Base-by-base conservation (phyloP, 2,329 filamentous ascomycete species). In the Calonectria pseudoturangicola region DNA sequence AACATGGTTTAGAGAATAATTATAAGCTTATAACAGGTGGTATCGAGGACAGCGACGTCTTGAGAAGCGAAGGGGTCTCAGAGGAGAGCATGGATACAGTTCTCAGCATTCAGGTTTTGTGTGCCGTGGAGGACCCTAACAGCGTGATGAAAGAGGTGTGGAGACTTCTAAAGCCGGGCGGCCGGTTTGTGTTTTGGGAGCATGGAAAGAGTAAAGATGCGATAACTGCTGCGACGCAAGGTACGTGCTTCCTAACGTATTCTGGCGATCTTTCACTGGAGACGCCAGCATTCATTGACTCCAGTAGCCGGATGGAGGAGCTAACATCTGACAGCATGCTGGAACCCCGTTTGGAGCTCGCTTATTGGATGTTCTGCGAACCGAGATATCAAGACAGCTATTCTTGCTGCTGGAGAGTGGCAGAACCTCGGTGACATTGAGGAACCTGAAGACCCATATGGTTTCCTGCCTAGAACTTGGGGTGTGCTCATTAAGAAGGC, bases 101-200 rank as follows among this genome's bases (percentile, higher is more conserved):
- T 12, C 33, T 58, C 10, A 58, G 54, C 7, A 58, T 58, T 33
- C 54, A 58, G n/a, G 54, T 58, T 41, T 27, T 58, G 33, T 58
- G 54, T 13, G 54, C 54, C 1, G 54, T 58, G 33, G 54, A 21
- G 15, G 16, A 58, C 41, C n/a, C 16, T 15, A 12, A 58, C 9
- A 58, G 33, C 33, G 54, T 58, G 2, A 58, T 58, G 54, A 58
- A 58, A 33, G 54, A 58, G 54, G 54, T 58, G 13, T 58, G 54
- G 54, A 58, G 41, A n/a, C 13, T 58, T 4, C 54, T 58, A 12
- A 58, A 58, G 33, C 54, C 54, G 13, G 54, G 54, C 13, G 54
- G 54, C 33, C 25, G n/a, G 21, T 58, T 58, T 27, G 39, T 58
- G 8, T 58, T 58, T 21, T 58, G 54, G 54, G 54, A 58, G 13